Base-by-base conservation (phyloP, 371 early-diverging fungal genomes). In the Dentiscutata heterogama region DNA sequence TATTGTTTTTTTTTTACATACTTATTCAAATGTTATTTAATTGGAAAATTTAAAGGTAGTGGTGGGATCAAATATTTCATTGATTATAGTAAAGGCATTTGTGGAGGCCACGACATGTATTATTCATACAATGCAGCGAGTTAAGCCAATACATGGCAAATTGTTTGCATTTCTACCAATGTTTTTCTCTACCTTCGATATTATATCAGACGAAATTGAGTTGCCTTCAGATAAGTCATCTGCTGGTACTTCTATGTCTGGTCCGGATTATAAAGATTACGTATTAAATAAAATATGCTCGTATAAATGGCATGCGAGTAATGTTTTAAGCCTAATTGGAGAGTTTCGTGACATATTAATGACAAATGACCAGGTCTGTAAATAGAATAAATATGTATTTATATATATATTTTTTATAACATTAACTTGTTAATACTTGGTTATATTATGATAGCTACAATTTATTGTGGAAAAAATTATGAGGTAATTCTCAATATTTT, bases 401-500 rank as follows among this genome's bases (percentile, higher is more conserved):
- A 14, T 5, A n/a, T 46, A 29, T 73, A 4, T n/a, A n/a, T n/a
- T n/a, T n/a, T n/a, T n/a, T n/a, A n/a, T 73, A 25, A 8, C 7
- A 20, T 16, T 31, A 54, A 16, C 16, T 51, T 51, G 51, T 51
- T 14, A 51, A 46, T 70, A n/a, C 16, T 46, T 73, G 3, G 3
- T 31, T 2, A 10, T 11, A 25, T n/a, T 39, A 42, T 51, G 10
- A 8, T 35, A 80, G 80, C n/a, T 71, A 8, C 13, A 53, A 71
- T 54, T 54, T 14, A 84, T 86, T 1, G 68, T 86, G 4, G 84
- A 83, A 51, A 83, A 87, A 31, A 81, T 90, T 80, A 73, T 86
- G 64, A 85, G 78, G 88, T 88, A 82, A 78, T 46, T 42, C 50
- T 42, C 13, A 31, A n/a, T 61, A 5, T 8, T 79, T 16, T 25